A percentile compares a stretch with the other conserved stretches of the same genome.
phyloP scores from a whole-genome alignment of 257 asterid species.

The Ajuga chamaepitys region DNA sequence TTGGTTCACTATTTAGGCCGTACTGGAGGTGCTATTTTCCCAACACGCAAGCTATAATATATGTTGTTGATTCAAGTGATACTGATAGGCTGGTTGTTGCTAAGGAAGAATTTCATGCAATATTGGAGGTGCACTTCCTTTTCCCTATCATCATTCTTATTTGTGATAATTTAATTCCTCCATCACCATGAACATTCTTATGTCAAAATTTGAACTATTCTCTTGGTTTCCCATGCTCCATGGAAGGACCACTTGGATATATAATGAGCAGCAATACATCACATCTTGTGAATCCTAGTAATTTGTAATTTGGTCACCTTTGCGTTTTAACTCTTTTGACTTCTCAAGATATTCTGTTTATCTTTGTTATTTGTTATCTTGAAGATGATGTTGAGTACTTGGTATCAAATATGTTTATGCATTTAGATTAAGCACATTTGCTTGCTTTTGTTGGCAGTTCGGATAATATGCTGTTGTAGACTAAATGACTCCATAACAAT shows the following conservation, averaged over 20 bases:
- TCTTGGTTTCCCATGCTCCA: background rate
- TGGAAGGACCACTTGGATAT: background rate
- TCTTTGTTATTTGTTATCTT: background rate
- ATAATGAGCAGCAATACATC: background rate
- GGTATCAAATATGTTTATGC: background rate
- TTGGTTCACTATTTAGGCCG: constrained; percentile 45
- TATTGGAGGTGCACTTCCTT: constrained; percentile 59
- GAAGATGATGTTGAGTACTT: background rate
- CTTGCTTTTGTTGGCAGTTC: background rate
- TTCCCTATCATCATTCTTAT: background rate
- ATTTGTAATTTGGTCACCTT: background rate
- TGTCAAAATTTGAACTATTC: background rate
- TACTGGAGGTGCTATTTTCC: constrained; percentile 98
- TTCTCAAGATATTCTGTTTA: background rate
- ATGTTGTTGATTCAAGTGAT: constrained; percentile 98
- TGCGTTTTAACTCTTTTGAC: background rate
- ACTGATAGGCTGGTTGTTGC: constrained; percentile 91
- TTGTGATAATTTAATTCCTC: background rate
- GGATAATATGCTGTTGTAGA: background rate
- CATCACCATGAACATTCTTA: background rate
- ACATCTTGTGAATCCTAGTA: background rate
- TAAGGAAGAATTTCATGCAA: constrained; percentile 92
- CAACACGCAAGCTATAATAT: constrained; percentile 93
- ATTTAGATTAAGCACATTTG: background rate
- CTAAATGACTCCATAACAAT: background rate